Evolutionary conservation across 805 yeast genomes (phyloP).

Genomic region (Saccharomycopsis olivae): DNA sequence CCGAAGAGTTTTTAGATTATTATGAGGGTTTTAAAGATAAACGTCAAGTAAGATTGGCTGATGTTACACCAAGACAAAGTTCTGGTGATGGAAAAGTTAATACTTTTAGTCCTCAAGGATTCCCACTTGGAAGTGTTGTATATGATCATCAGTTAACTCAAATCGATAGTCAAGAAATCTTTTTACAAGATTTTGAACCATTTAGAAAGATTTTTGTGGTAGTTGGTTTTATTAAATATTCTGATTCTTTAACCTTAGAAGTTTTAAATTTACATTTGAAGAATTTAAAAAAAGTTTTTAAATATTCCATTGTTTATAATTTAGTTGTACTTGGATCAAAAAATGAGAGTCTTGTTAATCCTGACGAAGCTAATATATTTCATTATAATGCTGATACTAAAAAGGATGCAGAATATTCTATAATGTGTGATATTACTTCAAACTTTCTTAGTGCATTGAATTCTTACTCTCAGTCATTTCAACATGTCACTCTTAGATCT

Average conservation of each 20-base stretch:
- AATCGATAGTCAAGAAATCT: slow-evolving; percentile 46
- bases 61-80: slow-evolving; percentile 50
- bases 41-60: slow-evolving; percentile 64
- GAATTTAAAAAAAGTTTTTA: slow-evolving; percentile 35
- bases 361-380: slow-evolving; percentile 17
- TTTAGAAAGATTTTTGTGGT: slow-evolving; percentile 67
- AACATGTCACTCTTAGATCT: slow-evolving; percentile 71
- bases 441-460: slow-evolving; percentile 55
- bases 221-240: slow-evolving; percentile 33
- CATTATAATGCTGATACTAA: slow-evolving; percentile 22
- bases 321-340: slow-evolving; percentile 41
- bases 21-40: slow-evolving; percentile 22
- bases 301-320: slow-evolving; percentile 45
- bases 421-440: slow-evolving; percentile 61
- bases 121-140: slow-evolving; percentile 65
- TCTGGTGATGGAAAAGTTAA: slow-evolving; percentile 18
- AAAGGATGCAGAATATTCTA: slow-evolving; percentile 37
- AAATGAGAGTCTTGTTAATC: background rate
- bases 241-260: slow-evolving; percentile 19
- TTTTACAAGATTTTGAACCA: slow-evolving; percentile 84
- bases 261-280: slow-evolving; percentile 24
- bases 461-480: slow-evolving; percentile 59
- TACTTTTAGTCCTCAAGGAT: slow-evolving; percentile 73
- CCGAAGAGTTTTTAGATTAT: slow-evolving; percentile 27
- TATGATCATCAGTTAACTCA: slow-evolving; percentile 41